Evolutionary conservation across 257 asterid genomes (phyloP), one percentile per base, ranked within the genome.

Genomic region (Fraxinus excelsior): DNA sequence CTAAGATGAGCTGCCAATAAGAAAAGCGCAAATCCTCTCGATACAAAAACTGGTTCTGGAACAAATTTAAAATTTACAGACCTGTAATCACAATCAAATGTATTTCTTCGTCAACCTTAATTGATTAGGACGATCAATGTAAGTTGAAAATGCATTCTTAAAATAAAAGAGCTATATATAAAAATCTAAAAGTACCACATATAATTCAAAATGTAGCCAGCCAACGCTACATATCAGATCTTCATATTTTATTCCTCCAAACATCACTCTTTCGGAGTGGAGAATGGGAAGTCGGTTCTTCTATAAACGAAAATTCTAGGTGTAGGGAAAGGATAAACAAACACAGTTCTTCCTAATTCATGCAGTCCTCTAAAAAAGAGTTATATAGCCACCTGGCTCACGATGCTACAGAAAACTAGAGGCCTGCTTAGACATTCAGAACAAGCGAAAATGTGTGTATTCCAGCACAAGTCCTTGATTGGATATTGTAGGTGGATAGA

Each of bases 31-130:
- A 87, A 83, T 74, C 77, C 79, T 70, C 79, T 83, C 0, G 91
- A 87, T 53, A 85, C 79, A 77, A 87, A 87, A 60, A 85, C 73
- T 28, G 79, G 73, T 76, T 87, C 89, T 28, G 89, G 91, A 80
- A 87, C 82, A 76, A 87, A 87, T 85, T 85, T 87, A 84, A 87
- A 87, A 81, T 87, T 87, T 68, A 87, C 91, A 32, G 91, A 87
- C 91, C 91, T 87, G 88, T 40, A 62, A 62, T 62, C 35, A 11
- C 32, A 62, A 62, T 25, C 10, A 62, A 3, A 23, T 10, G 21
- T 62, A 25, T n/a, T 9, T 62, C 2, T 46, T 62, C 34, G 2
- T 62, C 8, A 62, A 26, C 21, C 68, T 62, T 25, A 16, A 62
- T 26, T 25, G 18, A 7, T 62, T 10, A 62, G 68, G 34, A 62